A percentile compares a stretch with the other conserved stretches of the same genome.
These are phyloP conservation scores for Mucor piriformis DNA, from an alignment of 371 early-diverging fungal genomes.

Conservation along the genomic window DNA sequence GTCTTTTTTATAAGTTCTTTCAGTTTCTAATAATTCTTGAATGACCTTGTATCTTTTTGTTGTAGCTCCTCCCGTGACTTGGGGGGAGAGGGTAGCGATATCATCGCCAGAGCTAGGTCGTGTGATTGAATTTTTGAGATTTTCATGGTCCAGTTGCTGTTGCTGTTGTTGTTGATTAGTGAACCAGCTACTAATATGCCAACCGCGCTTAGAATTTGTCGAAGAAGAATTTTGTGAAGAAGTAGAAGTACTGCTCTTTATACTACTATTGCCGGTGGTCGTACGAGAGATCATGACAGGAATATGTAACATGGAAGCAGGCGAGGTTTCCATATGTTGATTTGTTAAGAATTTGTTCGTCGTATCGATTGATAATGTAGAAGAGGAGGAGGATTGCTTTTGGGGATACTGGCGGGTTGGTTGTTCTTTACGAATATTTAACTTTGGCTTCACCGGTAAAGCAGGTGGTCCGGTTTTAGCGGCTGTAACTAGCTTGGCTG, in stretches of 20 bases:
- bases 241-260: constrained; percentile 26
- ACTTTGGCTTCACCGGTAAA: constrained; percentile 24
- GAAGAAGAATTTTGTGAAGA: constrained; percentile 25
- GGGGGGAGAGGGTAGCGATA: constrained; percentile 12
- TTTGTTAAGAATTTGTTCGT: neutral
- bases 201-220: constrained; percentile 19
- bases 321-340: neutral
- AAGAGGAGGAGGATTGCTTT: neutral
- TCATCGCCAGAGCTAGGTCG: constrained; percentile 3
- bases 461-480: constrained; percentile 31
- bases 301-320: constrained; percentile 17
- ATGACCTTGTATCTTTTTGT: constrained; percentile 4
- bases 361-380: constrained; percentile 10
- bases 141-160: constrained; percentile 16
- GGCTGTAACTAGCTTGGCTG: constrained; percentile 23
- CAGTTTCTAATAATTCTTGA: constrained; percentile 72
- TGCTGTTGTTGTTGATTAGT: constrained; percentile 15
- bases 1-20: constrained; percentile 64
- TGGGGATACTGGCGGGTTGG: neutral
- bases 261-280: constrained; percentile 29
- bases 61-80: neutral
- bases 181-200: constrained; percentile 32
- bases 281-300: constrained; percentile 26
- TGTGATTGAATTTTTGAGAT: constrained; percentile 20
- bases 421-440: neutral